Percentiles rank a stretch among this genome's conserved stretches.
These are phyloP conservation scores for Starmerella etchellsii DNA, from an alignment of 805 yeast genomes.

Conservation along the genomic window DNA sequence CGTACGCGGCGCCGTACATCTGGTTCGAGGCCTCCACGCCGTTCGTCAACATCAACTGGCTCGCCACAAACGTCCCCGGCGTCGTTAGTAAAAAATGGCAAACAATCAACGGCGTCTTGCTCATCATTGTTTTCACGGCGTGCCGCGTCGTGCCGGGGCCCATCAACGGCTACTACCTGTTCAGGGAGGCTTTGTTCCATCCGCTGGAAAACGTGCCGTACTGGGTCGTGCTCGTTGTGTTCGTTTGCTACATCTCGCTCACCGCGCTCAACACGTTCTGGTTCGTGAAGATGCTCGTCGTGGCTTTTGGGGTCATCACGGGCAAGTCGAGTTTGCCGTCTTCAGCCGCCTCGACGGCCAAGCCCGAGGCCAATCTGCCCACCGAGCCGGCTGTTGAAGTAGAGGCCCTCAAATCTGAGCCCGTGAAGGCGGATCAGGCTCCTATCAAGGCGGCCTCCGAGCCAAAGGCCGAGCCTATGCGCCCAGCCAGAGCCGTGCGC, in stretches of 20 bases:
- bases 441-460: no score
- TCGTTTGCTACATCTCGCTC: conserved; percentile 48
- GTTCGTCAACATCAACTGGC: conserved; percentile 90
- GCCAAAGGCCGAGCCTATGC: no score
- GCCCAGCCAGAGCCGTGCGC: background rate
- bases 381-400: no score
- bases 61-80: conserved; percentile 65
- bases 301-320: conserved; percentile 14
- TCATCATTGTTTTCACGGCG: conserved; percentile 57
- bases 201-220: conserved; percentile 31
- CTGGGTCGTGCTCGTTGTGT: conserved; percentile 37
- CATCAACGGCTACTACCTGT: conserved; percentile 42
- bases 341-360: no score
- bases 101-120: conserved; percentile 55
- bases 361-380: no score
- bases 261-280: conserved; percentile 63
- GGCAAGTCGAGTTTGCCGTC: no score
- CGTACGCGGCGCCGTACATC: conserved; percentile 72
- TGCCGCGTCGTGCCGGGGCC: conserved; percentile 84
- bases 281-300: conserved; percentile 70
- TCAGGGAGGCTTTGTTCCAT: conserved; percentile 26
- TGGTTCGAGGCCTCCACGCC: conserved; percentile 85
- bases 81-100: conserved; percentile 42
- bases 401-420: no score
- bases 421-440: no score